Evolutionary conservation across 2,329 filamentous ascomycete species (phyloP).

Genomic region (Stemphylium vesicarium): DNA sequence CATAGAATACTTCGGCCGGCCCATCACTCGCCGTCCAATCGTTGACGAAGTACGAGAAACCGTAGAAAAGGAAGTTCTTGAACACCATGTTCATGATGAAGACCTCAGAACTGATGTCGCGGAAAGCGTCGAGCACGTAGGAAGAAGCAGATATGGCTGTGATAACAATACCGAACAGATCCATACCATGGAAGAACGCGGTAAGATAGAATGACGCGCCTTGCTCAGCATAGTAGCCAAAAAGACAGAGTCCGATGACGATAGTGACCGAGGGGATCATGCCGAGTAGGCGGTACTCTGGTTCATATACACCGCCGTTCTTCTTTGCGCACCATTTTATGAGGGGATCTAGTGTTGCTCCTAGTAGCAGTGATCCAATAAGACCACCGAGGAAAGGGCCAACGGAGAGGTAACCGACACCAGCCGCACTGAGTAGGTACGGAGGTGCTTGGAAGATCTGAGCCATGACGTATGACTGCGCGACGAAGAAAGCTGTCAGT

Average conservation of each 20-base stretch:
- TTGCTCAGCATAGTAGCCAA: slow-evolving; percentile 44
- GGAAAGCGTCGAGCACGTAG: slow-evolving; percentile 51
- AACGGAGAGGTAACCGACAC: slow-evolving; percentile 54
- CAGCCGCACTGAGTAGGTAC: slow-evolving; percentile 52
- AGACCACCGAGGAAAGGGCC: slow-evolving; percentile 51
- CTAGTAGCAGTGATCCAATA: slow-evolving; percentile 24
- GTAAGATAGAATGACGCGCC: slow-evolving; percentile 35
- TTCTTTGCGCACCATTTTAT: slow-evolving; percentile 54
- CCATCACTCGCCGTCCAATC: slow-evolving; percentile 49
- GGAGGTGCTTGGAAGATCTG: slow-evolving; percentile 59
- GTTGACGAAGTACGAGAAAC: slow-evolving; percentile 53
- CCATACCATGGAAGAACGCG: slow-evolving; percentile 44
- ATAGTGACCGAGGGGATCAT: slow-evolving; percentile 42
- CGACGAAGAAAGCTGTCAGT: slow-evolving; percentile 53
- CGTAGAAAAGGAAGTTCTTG: slow-evolving; percentile 55
- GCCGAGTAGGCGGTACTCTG: slow-evolving; percentile 57
- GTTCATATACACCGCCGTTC: slow-evolving; percentile 62
- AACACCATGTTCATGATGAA: slow-evolving; percentile 54
- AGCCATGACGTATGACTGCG: slow-evolving; percentile 52
- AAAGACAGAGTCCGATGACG: slow-evolving; percentile 50
- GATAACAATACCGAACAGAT: slow-evolving; percentile 44
- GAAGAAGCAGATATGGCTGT: slow-evolving; percentile 41
- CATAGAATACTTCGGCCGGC: slow-evolving; percentile 48
- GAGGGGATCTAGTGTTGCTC: slow-evolving; percentile 45
- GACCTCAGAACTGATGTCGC: slow-evolving; percentile 51